A percentile compares a stretch with the other conserved stretches of the same genome.
Evolutionary conservation across 208 protist genomes (phyloP).

Genomic region (Acanthamoeba royreba): DNA sequence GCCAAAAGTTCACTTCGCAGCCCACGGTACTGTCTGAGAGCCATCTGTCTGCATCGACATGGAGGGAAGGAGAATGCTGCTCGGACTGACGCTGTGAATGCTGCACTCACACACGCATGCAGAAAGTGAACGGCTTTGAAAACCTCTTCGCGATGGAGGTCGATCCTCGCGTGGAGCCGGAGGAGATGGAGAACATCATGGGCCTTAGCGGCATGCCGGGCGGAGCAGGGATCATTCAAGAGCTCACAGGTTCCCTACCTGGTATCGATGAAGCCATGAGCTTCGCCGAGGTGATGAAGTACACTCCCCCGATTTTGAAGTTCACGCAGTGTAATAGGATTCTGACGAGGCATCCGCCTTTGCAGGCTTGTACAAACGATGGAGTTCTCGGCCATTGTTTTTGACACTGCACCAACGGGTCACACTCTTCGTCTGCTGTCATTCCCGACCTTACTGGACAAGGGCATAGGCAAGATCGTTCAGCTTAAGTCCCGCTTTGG

Average conservation of each 20-base stretch:
- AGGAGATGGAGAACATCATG: slow-evolving; percentile 85
- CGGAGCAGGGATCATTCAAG: slow-evolving; percentile 44
- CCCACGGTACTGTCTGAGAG: slow-evolving; percentile 72
- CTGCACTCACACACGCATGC: background rate
- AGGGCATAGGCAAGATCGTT: slow-evolving; percentile 76
- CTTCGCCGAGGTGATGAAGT: slow-evolving; percentile 94
- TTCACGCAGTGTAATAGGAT: too few species aligned
- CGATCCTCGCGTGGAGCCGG: background rate
- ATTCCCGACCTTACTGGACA: slow-evolving; percentile 85
- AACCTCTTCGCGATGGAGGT: slow-evolving; percentile 92
- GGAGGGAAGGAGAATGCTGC: too few species aligned
- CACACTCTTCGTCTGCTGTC: slow-evolving; percentile 95
- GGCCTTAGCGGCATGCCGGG: slow-evolving; percentile 44
- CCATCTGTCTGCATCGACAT: too few species aligned
- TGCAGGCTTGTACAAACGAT: slow-evolving; percentile 81
- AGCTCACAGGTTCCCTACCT: slow-evolving; percentile 82
- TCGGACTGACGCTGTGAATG: too few species aligned
- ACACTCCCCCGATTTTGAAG: background rate
- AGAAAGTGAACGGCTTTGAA: slow-evolving; percentile 85
- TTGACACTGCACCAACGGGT: slow-evolving; percentile 99
- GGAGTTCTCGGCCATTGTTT: slow-evolving; percentile 93
- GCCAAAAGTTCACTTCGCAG: slow-evolving; percentile 89
- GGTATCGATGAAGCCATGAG: slow-evolving; percentile 98
- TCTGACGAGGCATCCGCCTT: background rate
- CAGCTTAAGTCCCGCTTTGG: slow-evolving; percentile 72